These are phyloP conservation scores for Prunus dulcis DNA, from an alignment of 306 rosid genomes.

Conservation along the genomic window DNA sequence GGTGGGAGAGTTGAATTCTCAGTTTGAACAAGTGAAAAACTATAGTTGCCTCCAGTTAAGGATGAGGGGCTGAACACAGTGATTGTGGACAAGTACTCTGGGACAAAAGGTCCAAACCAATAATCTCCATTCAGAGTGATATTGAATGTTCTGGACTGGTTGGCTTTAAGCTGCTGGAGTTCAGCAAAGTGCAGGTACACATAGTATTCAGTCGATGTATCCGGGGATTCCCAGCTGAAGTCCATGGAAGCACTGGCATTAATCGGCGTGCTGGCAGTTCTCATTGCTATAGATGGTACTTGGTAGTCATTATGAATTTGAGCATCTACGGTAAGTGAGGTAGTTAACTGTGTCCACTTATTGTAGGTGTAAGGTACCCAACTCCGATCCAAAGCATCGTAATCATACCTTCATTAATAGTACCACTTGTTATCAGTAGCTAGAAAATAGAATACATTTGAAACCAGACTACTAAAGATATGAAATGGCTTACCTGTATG, in stretches of 20 bases:
- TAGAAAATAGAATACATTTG: neutral
- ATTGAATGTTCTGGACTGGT: slow-evolving; percentile 40
- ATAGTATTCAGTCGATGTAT: slow-evolving; percentile 23
- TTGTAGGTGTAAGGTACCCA: slow-evolving; percentile 35
- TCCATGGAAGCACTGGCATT: slow-evolving; percentile 10
- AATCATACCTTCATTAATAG: slow-evolving; percentile 17
- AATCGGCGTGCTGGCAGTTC: slow-evolving; percentile 25
- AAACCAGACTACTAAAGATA: neutral
- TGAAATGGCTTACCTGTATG: slow-evolving; percentile 34
- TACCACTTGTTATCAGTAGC: neutral
- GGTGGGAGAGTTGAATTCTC: slow-evolving; percentile 50
- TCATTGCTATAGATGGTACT: slow-evolving; percentile 33
- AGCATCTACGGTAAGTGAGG: slow-evolving; percentile 12
- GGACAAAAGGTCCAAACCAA: slow-evolving; percentile 22
- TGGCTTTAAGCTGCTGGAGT: slow-evolving; percentile 21
- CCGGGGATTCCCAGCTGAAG: slow-evolving; percentile 3
- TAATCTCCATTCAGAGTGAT: slow-evolving; percentile 30
- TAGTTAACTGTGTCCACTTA: neutral
- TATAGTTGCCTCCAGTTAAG: neutral
- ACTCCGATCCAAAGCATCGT: slow-evolving; percentile 42
- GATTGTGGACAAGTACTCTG: slow-evolving; percentile 10
- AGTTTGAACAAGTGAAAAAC: slow-evolving; percentile 21
- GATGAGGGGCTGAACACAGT: slow-evolving; percentile 9
- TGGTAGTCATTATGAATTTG: neutral
- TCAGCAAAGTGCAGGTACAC: slow-evolving; percentile 60